phyloP scores from a whole-genome alignment of 2,329 filamentous ascomycete genomes.

The Cadophora luteo-olivacea region DNA sequence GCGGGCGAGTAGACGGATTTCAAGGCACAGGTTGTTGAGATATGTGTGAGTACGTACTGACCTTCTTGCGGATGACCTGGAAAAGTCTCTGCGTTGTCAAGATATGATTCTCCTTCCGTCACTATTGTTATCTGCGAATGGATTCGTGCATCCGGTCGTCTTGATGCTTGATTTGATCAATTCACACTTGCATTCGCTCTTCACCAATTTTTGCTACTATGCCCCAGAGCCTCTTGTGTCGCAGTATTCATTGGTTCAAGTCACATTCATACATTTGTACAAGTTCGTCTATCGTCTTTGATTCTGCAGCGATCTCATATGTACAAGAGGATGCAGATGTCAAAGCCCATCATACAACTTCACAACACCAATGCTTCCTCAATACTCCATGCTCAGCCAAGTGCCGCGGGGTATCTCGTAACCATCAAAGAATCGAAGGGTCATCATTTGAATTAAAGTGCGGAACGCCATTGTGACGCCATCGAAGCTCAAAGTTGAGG shows the following conservation, averaged over 20 bases:
- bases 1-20: neutral
- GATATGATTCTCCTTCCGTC: no score
- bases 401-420: constrained; percentile 36
- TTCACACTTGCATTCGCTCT: neutral
- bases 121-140: neutral
- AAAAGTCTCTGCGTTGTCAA: neutral
- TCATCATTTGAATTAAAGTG: constrained; percentile 39
- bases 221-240: neutral
- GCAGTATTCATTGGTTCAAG: neutral
- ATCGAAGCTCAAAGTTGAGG: constrained; percentile 33
- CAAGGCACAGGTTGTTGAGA: neutral
- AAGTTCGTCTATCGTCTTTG: constrained; percentile 21
- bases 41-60: neutral
- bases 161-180: neutral
- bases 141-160: neutral
- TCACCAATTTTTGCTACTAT: neutral
- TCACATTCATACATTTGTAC: constrained; percentile 14
- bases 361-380: constrained; percentile 32
- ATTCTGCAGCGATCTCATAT: constrained; percentile 34
- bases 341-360: constrained; percentile 38
- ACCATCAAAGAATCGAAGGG: constrained; percentile 35
- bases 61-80: neutral
- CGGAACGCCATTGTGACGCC: constrained; percentile 37
- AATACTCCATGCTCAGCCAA: constrained; percentile 35
- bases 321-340: constrained; percentile 38